phyloP scores from a whole-genome alignment of 148 eudicot species.

The Rhododendron williamsianum region DNA sequence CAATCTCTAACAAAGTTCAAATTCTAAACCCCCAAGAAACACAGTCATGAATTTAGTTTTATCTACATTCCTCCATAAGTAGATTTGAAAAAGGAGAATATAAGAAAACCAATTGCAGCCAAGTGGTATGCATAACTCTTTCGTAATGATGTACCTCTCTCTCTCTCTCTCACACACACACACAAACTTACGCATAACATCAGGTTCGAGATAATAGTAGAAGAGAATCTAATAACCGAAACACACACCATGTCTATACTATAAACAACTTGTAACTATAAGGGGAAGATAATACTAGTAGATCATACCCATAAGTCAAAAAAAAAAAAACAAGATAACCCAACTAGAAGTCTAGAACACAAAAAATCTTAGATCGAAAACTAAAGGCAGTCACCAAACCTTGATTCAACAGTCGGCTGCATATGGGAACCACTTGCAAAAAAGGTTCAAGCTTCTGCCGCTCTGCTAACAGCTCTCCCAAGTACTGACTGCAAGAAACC shows the following conservation, averaged over 20 bases:
- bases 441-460: constrained; percentile 41
- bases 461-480: constrained; percentile 39
- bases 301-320: not conserved
- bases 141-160: not conserved
- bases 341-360: not conserved
- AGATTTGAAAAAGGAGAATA: not conserved
- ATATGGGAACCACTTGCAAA: constrained; percentile 36
- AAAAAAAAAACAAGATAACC: not conserved
- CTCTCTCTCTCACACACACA: not conserved
- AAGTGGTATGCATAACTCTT: not conserved
- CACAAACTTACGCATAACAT: not conserved
- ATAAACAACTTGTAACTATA: not conserved
- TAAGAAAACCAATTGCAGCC: not conserved
- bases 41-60: not conserved
- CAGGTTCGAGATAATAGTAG: not conserved
- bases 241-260: not conserved
- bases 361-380: constrained; percentile 21
- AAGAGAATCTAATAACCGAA: constrained; percentile 1
- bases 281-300: not conserved
- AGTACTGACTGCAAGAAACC: constrained; percentile 31
- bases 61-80: not conserved
- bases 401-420: constrained; percentile 42
- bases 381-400: constrained; percentile 20
- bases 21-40: not conserved
- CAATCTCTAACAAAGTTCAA: not conserved